Evolutionary conservation across 257 asterid species (phyloP).

Genomic region (Lantana camara): DNA sequence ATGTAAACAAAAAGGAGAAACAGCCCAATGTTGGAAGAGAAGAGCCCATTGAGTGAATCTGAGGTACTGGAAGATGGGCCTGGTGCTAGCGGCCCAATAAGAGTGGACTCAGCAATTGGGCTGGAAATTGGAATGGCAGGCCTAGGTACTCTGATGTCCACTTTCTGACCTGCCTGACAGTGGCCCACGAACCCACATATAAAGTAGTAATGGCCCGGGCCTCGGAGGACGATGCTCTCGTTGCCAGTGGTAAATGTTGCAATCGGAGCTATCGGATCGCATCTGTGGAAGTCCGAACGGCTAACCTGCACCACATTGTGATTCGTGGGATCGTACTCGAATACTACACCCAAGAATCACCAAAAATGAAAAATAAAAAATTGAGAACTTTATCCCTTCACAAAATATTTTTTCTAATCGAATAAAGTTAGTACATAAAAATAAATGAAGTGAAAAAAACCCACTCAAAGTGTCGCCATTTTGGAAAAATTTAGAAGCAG

Average conservation of each 20-base stretch:
- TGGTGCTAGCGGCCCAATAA: constrained; percentile 34
- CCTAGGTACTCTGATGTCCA: constrained; percentile 53
- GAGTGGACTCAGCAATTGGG: constrained; percentile 30
- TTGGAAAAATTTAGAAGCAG: constrained; percentile 43
- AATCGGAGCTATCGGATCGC: constrained; percentile 44
- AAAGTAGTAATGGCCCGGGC: constrained; percentile 58
- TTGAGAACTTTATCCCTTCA: too few species aligned
- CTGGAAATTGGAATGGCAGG: constrained; percentile 26
- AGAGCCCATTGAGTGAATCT: constrained; percentile 5
- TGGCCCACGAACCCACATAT: constrained; percentile 68
- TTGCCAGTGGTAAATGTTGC: constrained; percentile 50
- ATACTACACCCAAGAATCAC: constrained; percentile 34
- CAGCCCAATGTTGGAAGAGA: constrained; percentile 26
- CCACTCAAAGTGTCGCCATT: constrained; percentile 51
- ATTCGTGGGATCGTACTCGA: constrained; percentile 39
- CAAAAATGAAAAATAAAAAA: too few species aligned
- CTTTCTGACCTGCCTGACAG: constrained; percentile 65
- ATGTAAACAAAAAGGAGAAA: constrained; percentile 18
- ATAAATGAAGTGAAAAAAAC: not conserved
- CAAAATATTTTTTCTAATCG: too few species aligned
- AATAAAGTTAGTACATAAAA: not conserved
- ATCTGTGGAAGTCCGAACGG: constrained; percentile 44
- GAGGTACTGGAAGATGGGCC: constrained; percentile 41
- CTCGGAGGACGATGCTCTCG: constrained; percentile 45
- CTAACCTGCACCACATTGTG: constrained; percentile 65